Percentiles rank a stretch among this genome's conserved stretches.
These are phyloP conservation scores for Oryza coarctata DNA, from an alignment of 176 grass and related monocot species.

Conservation along the genomic window DNA sequence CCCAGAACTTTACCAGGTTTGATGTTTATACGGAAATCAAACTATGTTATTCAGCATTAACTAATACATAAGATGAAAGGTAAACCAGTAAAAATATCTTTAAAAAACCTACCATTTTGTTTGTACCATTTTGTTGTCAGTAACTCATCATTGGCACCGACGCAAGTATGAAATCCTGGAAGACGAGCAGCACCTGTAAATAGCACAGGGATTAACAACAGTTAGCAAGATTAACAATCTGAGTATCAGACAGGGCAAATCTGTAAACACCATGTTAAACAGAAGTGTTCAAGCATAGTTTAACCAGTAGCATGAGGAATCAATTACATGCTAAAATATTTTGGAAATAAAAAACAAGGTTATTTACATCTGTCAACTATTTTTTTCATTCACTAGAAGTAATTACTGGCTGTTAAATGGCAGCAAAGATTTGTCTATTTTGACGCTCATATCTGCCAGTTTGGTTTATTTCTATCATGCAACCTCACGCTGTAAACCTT, in stretches of 20 bases:
- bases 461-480: not conserved
- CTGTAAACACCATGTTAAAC: not conserved
- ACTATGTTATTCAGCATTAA: not conserved
- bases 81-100: not conserved
- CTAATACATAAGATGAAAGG: slow-evolving; percentile 7
- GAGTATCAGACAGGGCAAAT: not conserved
- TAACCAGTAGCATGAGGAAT: slow-evolving; percentile 4
- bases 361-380: not conserved
- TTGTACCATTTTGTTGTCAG: slow-evolving; percentile 90
- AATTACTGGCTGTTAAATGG: not conserved
- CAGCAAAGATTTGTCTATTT: not conserved
- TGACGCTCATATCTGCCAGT: no score
- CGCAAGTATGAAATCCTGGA: slow-evolving; percentile 92
- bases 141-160: slow-evolving; percentile 78
- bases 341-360: not conserved
- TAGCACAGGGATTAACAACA: not conserved
- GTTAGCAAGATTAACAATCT: not conserved
- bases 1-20: not conserved
- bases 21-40: not conserved
- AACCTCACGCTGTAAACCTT: not conserved
- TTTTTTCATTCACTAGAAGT: not conserved
- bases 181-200: slow-evolving; percentile 68
- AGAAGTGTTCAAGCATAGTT: not conserved
- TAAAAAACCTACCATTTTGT: slow-evolving; percentile 68
- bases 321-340: not conserved